Evolutionary conservation across 306 rosid species (phyloP).

Genomic region (Rosa persica): DNA sequence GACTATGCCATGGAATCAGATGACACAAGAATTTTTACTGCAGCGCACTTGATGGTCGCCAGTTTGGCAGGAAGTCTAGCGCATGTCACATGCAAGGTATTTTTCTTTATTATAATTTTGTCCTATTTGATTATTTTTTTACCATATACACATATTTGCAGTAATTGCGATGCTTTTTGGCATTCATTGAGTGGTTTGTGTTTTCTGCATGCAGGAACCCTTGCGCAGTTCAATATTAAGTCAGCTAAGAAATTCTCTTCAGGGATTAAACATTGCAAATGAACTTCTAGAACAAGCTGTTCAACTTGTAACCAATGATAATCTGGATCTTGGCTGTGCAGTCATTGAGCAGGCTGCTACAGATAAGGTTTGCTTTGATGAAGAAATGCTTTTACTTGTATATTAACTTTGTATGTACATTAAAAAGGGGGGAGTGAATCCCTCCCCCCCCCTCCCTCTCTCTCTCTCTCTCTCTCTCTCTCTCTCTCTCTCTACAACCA

Average conservation of each 20-base stretch:
- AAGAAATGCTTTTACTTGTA: slow-evolving; percentile 3
- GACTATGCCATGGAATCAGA: slow-evolving; percentile 99
- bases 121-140: neutral
- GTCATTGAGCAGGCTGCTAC: slow-evolving; percentile 96
- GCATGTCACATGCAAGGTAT: slow-evolving; percentile 98
- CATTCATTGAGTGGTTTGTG: slow-evolving; percentile 15
- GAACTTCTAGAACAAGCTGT: slow-evolving; percentile 90
- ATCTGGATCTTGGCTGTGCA: slow-evolving; percentile 99
- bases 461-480: neutral
- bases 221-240: slow-evolving; percentile 75
- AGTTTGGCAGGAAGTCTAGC: slow-evolving; percentile 97
- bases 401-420: neutral
- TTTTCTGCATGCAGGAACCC: slow-evolving; percentile 67
- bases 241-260: slow-evolving; percentile 79
- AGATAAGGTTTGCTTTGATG: slow-evolving; percentile 66
- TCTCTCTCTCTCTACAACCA: neutral
- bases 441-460: no score
- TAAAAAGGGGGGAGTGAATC: neutral
- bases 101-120: neutral
- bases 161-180: slow-evolving; percentile 11
- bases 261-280: slow-evolving; percentile 59
- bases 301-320: slow-evolving; percentile 93
- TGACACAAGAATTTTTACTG: slow-evolving; percentile 86
- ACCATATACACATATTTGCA: neutral
- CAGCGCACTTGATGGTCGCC: slow-evolving; percentile 99